Evolutionary conservation across 1,139 yeast genomes (phyloP).

Genomic region (Taphrina communis): DNA sequence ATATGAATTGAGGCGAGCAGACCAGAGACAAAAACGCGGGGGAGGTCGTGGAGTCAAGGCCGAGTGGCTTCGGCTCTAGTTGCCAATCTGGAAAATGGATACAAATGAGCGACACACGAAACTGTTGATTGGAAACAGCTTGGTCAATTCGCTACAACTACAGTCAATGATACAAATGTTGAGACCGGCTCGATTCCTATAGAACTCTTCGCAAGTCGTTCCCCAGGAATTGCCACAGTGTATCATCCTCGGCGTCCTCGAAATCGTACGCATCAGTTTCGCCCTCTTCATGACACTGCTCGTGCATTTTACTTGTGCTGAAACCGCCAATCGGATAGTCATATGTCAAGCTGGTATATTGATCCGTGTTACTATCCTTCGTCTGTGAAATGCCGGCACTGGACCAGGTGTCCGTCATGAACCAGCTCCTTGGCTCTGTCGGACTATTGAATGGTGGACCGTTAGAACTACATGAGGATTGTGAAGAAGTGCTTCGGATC

Average conservation of each 20-base stretch:
- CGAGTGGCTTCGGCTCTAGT: slow-evolving; percentile 3
- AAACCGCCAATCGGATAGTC: too few relatives aligned
- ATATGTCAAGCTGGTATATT: too few relatives aligned
- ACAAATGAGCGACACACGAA: not conserved
- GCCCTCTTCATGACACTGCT: too few relatives aligned
- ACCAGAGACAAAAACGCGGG: not conserved
- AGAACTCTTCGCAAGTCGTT: not conserved
- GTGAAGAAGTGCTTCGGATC: not conserved
- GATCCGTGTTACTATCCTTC: too few relatives aligned
- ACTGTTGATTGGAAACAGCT: too few relatives aligned
- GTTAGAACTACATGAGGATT: not conserved
- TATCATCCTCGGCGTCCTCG: not conserved
- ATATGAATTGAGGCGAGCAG: too few relatives aligned
- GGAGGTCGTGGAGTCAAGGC: not conserved
- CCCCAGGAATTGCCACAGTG: not conserved
- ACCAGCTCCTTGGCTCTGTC: not conserved
- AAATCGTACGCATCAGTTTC: too few relatives aligned
- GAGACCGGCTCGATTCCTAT: not conserved
- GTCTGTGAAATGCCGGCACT: too few relatives aligned
- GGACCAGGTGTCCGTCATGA: too few relatives aligned
- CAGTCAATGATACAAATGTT: not conserved
- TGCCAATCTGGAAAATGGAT: not conserved
- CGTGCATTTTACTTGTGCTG: too few relatives aligned
- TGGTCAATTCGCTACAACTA: too few relatives aligned
- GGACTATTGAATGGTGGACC: not conserved